phyloP scores from a whole-genome alignment of 2,329 filamentous ascomycete genomes.

The Bipolaris zeicola region DNA sequence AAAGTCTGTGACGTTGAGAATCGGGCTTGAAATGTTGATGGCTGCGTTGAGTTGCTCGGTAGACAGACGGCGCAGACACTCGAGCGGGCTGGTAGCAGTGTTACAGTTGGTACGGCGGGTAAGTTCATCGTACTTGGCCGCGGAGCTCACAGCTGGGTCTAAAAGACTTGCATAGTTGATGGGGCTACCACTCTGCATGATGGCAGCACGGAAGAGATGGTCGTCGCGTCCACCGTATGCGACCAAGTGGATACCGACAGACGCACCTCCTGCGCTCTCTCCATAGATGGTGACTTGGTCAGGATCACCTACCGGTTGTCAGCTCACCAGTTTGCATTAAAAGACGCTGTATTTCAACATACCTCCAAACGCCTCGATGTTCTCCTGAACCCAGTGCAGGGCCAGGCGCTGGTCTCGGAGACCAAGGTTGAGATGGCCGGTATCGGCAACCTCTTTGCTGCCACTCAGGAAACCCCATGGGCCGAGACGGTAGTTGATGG shows the following conservation, averaged over 20 bases:
- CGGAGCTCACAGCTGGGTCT: conserved; percentile 25
- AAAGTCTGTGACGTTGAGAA: conserved; percentile 38
- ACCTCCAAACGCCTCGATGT: conserved; percentile 53
- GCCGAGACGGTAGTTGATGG: conserved; percentile 59
- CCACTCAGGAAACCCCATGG: conserved; percentile 68
- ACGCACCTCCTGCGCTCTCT: conserved; percentile 52
- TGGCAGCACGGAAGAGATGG: conserved; percentile 54
- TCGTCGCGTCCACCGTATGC: conserved; percentile 57
- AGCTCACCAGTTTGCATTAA: conserved; percentile 29
- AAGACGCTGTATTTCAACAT: conserved; percentile 37
- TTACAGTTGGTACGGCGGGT: conserved; percentile 32
- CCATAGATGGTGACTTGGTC: conserved; percentile 54
- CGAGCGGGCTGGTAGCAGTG: conserved; percentile 30
- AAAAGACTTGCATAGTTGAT: conserved; percentile 33
- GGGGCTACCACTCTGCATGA: conserved; percentile 54
- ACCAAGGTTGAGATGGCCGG: conserved; percentile 56
- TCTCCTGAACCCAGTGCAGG: conserved; percentile 53
- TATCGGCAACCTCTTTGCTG: conserved; percentile 36
- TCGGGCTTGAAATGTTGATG: conserved; percentile 54
- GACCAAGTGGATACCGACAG: conserved; percentile 53
- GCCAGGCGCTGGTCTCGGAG: conserved; percentile 55
- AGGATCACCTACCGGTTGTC: conserved; percentile 43
- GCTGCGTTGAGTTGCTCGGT: conserved; percentile 63
- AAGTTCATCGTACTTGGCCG: conserved; percentile 29
- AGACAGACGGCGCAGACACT: conserved; percentile 62